phyloP scores from a whole-genome alignment of 345 rosid genomes.

The Reutealis trisperma region DNA sequence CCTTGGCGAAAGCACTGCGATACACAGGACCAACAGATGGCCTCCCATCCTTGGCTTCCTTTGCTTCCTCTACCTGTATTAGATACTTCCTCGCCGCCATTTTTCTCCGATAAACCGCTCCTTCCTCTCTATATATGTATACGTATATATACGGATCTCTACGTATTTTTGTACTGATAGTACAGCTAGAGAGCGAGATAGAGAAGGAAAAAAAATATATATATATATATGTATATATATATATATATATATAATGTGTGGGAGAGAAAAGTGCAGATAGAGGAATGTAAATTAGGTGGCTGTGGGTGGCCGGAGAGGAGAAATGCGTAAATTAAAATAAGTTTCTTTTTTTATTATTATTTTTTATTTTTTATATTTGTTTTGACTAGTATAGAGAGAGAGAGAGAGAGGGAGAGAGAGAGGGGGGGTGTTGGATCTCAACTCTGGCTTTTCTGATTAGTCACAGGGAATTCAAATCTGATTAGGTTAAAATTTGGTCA shows the following conservation, averaged over 20 bases:
- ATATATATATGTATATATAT: not conserved
- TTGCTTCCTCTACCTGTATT: conserved; percentile 71
- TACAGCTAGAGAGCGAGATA: not conserved
- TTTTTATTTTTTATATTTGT: not conserved
- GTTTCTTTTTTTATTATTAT: not conserved
- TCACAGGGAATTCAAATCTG: not conserved
- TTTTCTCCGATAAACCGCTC: not conserved
- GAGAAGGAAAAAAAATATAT: not conserved
- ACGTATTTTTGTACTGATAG: not conserved
- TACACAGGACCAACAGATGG: conserved; percentile 90
- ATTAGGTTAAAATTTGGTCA: not conserved
- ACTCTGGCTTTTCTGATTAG: not conserved
- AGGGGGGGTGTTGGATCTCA: too few species aligned
- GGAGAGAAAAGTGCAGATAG: not conserved
- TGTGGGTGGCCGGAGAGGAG: not conserved
- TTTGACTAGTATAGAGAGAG: not conserved
- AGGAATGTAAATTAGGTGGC: not conserved
- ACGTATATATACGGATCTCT: not conserved
- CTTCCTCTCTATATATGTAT: not conserved
- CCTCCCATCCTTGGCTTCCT: conserved; percentile 55
- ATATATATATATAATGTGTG: not conserved
- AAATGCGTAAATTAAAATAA: not conserved
- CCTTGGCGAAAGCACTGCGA: conserved; percentile 73
- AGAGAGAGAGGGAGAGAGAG: too few species aligned
- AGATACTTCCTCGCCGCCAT: conserved; percentile 53